Evolutionary conservation across 2,329 filamentous ascomycete genomes (phyloP).

Genomic region (Pyrenochaeta sp.): DNA sequence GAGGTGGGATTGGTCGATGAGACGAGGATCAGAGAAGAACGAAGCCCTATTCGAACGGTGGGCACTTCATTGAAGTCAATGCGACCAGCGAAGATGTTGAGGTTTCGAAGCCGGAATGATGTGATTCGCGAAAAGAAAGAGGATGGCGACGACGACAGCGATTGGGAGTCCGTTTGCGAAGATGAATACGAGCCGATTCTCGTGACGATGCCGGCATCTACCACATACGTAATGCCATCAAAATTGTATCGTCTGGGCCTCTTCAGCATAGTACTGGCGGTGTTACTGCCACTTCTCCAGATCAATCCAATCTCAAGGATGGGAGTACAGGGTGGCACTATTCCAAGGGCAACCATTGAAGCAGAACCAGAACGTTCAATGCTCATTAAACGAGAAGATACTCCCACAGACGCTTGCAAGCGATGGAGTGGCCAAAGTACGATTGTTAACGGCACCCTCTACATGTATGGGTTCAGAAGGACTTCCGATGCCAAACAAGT

Average conservation of each 20-base stretch:
- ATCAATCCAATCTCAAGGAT: constrained; percentile 32
- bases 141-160: constrained; percentile 23
- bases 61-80: constrained; percentile 27
- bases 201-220: constrained; percentile 3
- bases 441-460: constrained; percentile 76
- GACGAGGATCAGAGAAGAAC: constrained; percentile 34
- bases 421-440: constrained; percentile 58
- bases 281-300: constrained; percentile 44
- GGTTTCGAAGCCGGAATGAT: constrained; percentile 42
- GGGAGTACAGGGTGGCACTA: constrained; percentile 35
- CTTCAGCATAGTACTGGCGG: constrained; percentile 37
- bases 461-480: constrained; percentile 76
- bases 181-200: constrained; percentile 16
- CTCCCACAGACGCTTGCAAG: constrained; percentile 44
- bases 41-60: constrained; percentile 36
- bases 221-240: constrained; percentile 17
- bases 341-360: constrained; percentile 30
- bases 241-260: constrained; percentile 39
- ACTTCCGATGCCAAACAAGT: constrained; percentile 65
- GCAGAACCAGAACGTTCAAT: constrained; percentile 15
- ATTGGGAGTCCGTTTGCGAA: constrained; percentile 38
- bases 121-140: constrained; percentile 28
- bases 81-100: constrained; percentile 36
- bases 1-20: constrained; percentile 49
- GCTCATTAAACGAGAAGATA: constrained; percentile 39